Conservation (phyloP, 306 rosid species). For the Biancaea sappan region DNA sequence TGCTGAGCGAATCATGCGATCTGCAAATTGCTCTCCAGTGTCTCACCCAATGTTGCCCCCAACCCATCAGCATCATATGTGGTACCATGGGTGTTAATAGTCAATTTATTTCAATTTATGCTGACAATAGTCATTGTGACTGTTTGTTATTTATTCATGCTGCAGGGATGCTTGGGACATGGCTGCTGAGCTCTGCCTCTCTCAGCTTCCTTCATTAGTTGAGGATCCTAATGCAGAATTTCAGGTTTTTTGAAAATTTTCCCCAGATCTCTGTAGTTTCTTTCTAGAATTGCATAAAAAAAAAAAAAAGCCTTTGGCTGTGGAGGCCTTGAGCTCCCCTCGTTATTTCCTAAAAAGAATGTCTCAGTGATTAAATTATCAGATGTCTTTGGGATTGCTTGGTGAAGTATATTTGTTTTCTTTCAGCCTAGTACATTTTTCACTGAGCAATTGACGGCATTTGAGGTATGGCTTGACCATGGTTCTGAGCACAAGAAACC, state of each 20-base stretch:
- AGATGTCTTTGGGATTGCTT: slow-evolving; percentile 25
- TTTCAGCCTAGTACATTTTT: slow-evolving; percentile 96
- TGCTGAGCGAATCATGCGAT: slow-evolving; percentile 97
- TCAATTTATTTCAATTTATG: slow-evolving; percentile 22
- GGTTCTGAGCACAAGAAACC: slow-evolving; percentile 99
- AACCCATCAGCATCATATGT: slow-evolving; percentile 99
- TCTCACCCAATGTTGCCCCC: slow-evolving; percentile 92
- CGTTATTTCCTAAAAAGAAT: background rate
- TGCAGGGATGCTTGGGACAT: slow-evolving; percentile 99
- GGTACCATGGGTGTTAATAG: slow-evolving; percentile 57
- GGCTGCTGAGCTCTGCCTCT: slow-evolving; percentile 99
- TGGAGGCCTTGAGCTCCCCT: too few relatives aligned
- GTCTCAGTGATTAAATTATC: background rate
- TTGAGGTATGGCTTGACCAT: slow-evolving; percentile 99
- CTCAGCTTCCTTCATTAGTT: slow-evolving; percentile 91
- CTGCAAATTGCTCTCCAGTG: slow-evolving; percentile 96
- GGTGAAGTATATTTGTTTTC: slow-evolving; percentile 22
- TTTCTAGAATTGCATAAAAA: slow-evolving; percentile 28
- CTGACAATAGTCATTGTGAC: slow-evolving; percentile 27
- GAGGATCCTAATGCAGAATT: slow-evolving; percentile 88
- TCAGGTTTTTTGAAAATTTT: slow-evolving; percentile 51
- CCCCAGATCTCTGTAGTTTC: background rate
- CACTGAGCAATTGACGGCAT: slow-evolving; percentile 94
- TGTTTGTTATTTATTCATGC: slow-evolving; percentile 28
- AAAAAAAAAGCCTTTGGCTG: too few relatives aligned